A percentile compares a stretch with the other conserved stretches of the same genome.
Evolutionary conservation across 495 filamentous ascomycete species (phyloP).

Genomic region (Acidomyces sp.): DNA sequence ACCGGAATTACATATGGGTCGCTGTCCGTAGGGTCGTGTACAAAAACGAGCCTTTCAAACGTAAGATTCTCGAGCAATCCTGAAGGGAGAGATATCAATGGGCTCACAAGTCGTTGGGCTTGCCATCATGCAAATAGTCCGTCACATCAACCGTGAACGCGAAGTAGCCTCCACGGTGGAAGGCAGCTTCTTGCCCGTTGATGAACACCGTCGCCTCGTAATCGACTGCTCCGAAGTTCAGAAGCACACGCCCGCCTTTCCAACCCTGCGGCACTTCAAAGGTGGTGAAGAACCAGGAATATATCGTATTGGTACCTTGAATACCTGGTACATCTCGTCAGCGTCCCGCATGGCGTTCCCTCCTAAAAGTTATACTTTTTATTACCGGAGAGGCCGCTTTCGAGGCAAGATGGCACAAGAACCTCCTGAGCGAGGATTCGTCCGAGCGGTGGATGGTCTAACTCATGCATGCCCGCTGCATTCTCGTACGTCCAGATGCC

Average conservation of each 20-base stretch:
- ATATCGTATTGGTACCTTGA: slow-evolving; percentile 34
- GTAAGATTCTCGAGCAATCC: background rate
- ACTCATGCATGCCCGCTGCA: slow-evolving; percentile 30
- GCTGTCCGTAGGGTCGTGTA: slow-evolving; percentile 51
- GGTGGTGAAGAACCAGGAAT: slow-evolving; percentile 47
- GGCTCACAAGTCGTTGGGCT: slow-evolving; percentile 41
- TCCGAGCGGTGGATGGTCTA: slow-evolving; percentile 32
- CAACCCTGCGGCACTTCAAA: slow-evolving; percentile 42
- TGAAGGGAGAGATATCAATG: background rate
- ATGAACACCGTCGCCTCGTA: slow-evolving; percentile 53
- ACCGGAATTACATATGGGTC: slow-evolving; percentile 43
- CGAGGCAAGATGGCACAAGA: slow-evolving; percentile 52
- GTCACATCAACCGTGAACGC: slow-evolving; percentile 49
- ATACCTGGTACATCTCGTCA: slow-evolving; percentile 33
- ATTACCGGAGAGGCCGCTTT: slow-evolving; percentile 38
- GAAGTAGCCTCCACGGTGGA: slow-evolving; percentile 50
- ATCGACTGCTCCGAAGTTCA: slow-evolving; percentile 61
- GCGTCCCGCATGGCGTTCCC: too few relatives aligned
- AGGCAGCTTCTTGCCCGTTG: slow-evolving; percentile 42
- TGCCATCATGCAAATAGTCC: slow-evolving; percentile 30
- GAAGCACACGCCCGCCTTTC: slow-evolving; percentile 32
- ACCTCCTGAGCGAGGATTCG: slow-evolving; percentile 37
- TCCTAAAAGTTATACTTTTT: too few relatives aligned
- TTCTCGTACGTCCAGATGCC: slow-evolving; percentile 51
- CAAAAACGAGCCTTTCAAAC: slow-evolving; percentile 40